Base-by-base conservation (phyloP, 2,329 filamentous ascomycete species). In the Phialophora macrospora region DNA sequence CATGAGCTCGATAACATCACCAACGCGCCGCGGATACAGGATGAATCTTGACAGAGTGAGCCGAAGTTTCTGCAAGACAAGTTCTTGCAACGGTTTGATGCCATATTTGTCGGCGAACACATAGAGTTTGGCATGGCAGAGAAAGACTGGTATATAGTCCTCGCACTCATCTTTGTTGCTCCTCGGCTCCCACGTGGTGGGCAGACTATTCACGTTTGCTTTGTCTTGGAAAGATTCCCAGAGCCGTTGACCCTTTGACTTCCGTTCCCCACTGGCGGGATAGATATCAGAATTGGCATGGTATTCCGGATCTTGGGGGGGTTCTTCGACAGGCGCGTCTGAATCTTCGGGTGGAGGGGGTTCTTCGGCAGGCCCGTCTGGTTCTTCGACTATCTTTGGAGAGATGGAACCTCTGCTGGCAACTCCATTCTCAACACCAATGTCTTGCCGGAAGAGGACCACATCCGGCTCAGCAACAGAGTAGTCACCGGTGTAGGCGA, bases 31-130 rank as follows among this genome's bases (percentile, higher is more conserved):
- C 7, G 62, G 52, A 56, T 73, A 74, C 6, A 80, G 69, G 1
- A 65, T 72, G 59, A 77, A 78, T 0, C 63, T 49, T 7, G 68
- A 68, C 20, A 81, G 67, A 0, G 72, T 75, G 12, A 72, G 65
- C 28, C 75, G 73, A 44, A 81, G 69, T 66, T 79, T 79, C 22
- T 70, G 62, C 1, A 78, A 61, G 22, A 73, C 72, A 5, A 78
- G 69, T 2, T 70, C 66, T 62, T 71, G 64, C n/a, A 81, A 73
- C 2, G 69, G 49, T 7, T 74, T 54, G 24, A 80, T 77, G 34
- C 74, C 71, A 67, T 80, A 80, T 58, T 74, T 77, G 62, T 82
- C 77, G 0, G 79, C 76, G 20, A 82, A 72, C 1, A 77, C 72
- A 52, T 79, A 80, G 3, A 81, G 67, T 24, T 71, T 73, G 0